Percentiles rank a stretch among this genome's conserved stretches.
Conservation (phyloP, 805 yeast species). For the Cyberlindnera xylosilytica region DNA sequence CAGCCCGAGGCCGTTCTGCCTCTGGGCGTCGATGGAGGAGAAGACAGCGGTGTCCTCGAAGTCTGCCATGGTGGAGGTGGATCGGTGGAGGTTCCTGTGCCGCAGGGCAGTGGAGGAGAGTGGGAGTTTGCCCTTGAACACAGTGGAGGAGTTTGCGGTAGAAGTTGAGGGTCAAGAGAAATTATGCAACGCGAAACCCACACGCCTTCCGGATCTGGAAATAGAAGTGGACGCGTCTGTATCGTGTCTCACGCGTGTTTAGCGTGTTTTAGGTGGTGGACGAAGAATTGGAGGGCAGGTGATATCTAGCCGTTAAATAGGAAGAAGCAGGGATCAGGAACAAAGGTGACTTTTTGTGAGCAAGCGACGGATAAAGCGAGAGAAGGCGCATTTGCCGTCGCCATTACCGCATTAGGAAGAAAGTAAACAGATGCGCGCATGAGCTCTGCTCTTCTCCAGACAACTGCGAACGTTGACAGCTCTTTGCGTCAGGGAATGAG, state of each 20-base stretch:
- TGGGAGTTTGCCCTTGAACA: background rate
- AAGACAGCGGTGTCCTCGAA: slow-evolving; percentile 1
- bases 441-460: background rate
- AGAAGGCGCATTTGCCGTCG: background rate
- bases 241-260: background rate
- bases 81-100: background rate
- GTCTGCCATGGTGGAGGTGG: slow-evolving; percentile 4
- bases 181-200: slow-evolving; percentile 1
- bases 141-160: background rate
- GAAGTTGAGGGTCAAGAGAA: background rate
- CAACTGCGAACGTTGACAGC: no score
- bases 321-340: no score
- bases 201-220: slow-evolving; percentile 1
- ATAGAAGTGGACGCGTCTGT: background rate
- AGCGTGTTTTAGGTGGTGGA: background rate
- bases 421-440: slow-evolving; percentile 2
- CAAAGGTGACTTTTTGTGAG: no score
- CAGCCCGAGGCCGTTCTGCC: slow-evolving; percentile 22
- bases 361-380: no score
- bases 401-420: background rate
- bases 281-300: background rate
- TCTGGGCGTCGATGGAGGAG: slow-evolving; percentile 19
- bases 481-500: no score
- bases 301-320: no score
- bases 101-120: background rate